phyloP scores from a whole-genome alignment of 2,329 filamentous ascomycete genomes.

The Phialemonium atrogriseum region DNA sequence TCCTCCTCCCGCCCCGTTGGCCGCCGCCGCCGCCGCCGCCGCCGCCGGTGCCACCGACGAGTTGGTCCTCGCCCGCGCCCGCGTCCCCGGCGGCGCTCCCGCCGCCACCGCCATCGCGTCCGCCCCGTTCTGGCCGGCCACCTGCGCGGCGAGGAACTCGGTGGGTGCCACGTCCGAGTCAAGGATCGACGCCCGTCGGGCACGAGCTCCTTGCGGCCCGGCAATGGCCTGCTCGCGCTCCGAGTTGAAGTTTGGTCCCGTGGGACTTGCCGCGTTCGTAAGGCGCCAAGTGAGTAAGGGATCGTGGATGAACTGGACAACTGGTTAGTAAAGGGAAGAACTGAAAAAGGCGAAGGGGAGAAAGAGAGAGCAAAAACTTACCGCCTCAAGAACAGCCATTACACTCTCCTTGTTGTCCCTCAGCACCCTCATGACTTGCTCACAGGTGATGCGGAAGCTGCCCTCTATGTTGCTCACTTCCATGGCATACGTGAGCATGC shows the following conservation, averaged over 20 bases:
- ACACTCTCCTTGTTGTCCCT: conserved; percentile 96
- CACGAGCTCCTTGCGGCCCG: conserved; percentile 38
- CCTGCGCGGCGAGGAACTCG: conserved; percentile 43
- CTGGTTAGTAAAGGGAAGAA: conserved; percentile 17
- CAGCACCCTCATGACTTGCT: conserved; percentile 96
- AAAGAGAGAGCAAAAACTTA: conserved; percentile 42
- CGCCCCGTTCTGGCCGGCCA: conserved; percentile 18
- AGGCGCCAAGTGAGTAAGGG: conserved; percentile 97
- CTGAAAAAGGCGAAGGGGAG: not conserved
- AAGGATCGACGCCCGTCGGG: conserved; percentile 61
- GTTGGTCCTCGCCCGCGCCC: conserved; percentile 51
- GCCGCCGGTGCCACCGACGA: conserved; percentile 34
- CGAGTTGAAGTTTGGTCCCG: conserved; percentile 59
- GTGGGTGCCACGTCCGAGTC: conserved; percentile 53
- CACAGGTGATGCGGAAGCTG: conserved; percentile 95
- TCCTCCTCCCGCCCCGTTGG: conserved; percentile 20
- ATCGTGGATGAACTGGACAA: conserved; percentile 85
- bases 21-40: conserved; percentile 31
- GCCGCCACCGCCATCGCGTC: conserved; percentile 30
- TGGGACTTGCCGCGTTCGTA: conserved; percentile 52
- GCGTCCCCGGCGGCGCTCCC: conserved; percentile 37
- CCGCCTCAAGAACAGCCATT: conserved; percentile 95
- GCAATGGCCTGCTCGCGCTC: conserved; percentile 48
- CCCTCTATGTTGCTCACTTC: conserved; percentile 99
- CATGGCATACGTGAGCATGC: conserved; percentile 99